A percentile compares a stretch with the other conserved stretches of the same genome.
Conservation (phyloP, 306 rosid genomes). For the Sechiopsis laciniata region DNA sequence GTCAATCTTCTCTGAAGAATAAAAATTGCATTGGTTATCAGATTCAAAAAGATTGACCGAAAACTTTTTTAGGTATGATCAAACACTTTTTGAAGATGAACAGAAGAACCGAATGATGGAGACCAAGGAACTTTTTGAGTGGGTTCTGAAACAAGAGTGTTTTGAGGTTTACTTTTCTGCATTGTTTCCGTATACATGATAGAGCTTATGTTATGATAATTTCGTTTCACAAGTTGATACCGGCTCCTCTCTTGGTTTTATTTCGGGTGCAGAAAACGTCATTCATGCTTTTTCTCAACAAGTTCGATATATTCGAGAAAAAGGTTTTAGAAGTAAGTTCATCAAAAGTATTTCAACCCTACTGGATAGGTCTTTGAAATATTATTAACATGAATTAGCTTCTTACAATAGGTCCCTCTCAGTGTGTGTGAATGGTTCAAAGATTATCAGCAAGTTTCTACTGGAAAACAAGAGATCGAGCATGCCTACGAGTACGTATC, state of each 20-base stretch:
- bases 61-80: slow-evolving; percentile 71
- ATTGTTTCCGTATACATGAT: background rate
- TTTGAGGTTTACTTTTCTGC: slow-evolving; percentile 64
- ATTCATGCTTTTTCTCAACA: slow-evolving; percentile 94
- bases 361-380: slow-evolving; percentile 8
- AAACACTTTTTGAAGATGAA: slow-evolving; percentile 95
- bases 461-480: background rate
- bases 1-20: background rate
- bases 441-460: background rate
- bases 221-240: slow-evolving; percentile 1
- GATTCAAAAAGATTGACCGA: slow-evolving; percentile 12
- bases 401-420: background rate
- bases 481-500: slow-evolving; percentile 26
- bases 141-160: slow-evolving; percentile 95
- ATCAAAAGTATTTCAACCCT: background rate
- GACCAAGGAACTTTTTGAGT: slow-evolving; percentile 89
- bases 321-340: slow-evolving; percentile 72
- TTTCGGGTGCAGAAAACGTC: slow-evolving; percentile 73
- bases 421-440: background rate
- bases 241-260: background rate
- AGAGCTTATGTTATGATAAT: background rate
- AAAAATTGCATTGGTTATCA: too few species aligned
- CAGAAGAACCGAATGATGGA: slow-evolving; percentile 91
- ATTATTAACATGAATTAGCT: slow-evolving; percentile 27
- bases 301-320: slow-evolving; percentile 95